Percentiles rank a stretch among this genome's conserved stretches.
These are phyloP conservation scores for Pleurotus pulmonarius DNA, from an alignment of 768 basidiomycete species.

Conservation along the genomic window DNA sequence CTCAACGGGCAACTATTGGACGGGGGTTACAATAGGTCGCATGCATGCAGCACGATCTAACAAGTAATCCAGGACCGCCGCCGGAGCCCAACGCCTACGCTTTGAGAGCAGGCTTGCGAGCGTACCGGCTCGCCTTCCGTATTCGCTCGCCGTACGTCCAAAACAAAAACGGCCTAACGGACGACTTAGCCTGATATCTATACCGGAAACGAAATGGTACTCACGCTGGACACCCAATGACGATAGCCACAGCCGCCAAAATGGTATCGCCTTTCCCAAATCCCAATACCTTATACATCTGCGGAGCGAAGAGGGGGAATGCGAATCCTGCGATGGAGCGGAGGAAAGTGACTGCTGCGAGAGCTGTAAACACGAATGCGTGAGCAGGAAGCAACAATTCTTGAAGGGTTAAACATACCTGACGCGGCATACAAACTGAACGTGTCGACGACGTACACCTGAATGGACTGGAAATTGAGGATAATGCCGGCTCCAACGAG, in stretches of 20 bases:
- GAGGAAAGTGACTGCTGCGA: slow-evolving; percentile 61
- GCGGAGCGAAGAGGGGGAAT: slow-evolving; percentile 75
- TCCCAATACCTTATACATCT: slow-evolving; percentile 62
- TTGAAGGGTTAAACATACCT: slow-evolving; percentile 27
- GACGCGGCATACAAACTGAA: slow-evolving; percentile 69
- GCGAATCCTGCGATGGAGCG: slow-evolving; percentile 68
- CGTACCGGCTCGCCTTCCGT: slow-evolving; percentile 43
- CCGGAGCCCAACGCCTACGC: no score
- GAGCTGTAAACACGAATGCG: slow-evolving; percentile 29
- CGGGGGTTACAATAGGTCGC: no score
- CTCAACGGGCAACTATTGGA: no score
- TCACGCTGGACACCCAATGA: slow-evolving; percentile 58
- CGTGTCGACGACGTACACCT: slow-evolving; percentile 64
- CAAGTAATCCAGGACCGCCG: no score
- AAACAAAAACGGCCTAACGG: slow-evolving; percentile 29
- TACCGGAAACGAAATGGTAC: slow-evolving; percentile 13
- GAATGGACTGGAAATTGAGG: slow-evolving; percentile 56
- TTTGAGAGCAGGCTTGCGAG: slow-evolving; percentile 17
- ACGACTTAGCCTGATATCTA: not conserved
- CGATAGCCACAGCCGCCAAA: slow-evolving; percentile 54
- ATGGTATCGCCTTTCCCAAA: slow-evolving; percentile 70
- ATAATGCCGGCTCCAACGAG: slow-evolving; percentile 56
- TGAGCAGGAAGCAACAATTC: no score
- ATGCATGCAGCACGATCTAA: no score
- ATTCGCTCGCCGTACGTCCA: slow-evolving; percentile 38